phyloP scores from a whole-genome alignment of 306 rosid genomes.

The Medicago arabica region DNA sequence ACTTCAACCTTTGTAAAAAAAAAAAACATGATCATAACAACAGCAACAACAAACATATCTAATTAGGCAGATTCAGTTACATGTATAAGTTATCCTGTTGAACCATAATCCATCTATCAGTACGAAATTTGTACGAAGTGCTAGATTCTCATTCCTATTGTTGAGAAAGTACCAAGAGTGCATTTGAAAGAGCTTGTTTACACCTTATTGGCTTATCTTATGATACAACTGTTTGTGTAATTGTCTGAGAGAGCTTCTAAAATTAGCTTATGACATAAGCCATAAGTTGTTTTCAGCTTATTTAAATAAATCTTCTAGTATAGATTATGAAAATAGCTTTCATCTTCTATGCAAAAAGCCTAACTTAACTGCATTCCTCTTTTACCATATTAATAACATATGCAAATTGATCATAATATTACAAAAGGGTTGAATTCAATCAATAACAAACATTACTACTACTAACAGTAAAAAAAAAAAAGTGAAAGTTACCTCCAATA shows the following conservation, averaged over 20 bases:
- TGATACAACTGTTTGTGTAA: neutral
- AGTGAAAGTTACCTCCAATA: conserved; percentile 69
- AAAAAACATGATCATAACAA: neutral
- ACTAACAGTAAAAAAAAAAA: conserved; percentile 1
- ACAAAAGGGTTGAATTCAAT: conserved; percentile 22
- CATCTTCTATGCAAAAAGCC: neutral
- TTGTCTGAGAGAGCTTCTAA: neutral
- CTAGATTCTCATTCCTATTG: neutral
- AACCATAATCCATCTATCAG: too few species aligned
- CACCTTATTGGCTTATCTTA: neutral
- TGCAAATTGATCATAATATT: conserved; percentile 19
- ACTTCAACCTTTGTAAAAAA: too few species aligned
- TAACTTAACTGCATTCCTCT: neutral
- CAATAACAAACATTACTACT: neutral
- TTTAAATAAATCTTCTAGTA: too few species aligned
- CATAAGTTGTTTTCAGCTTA: too few species aligned
- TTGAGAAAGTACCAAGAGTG: neutral
- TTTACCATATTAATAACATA: too few species aligned
- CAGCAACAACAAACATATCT: neutral
- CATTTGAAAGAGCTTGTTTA: too few species aligned
- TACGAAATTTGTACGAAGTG: neutral
- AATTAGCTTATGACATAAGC: too few species aligned
- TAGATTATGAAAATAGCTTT: neutral
- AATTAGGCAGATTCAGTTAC: neutral
- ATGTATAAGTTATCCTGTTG: neutral